phyloP scores from a whole-genome alignment of 2,329 filamentous ascomycete species.

The Mollisia scopiformis region DNA sequence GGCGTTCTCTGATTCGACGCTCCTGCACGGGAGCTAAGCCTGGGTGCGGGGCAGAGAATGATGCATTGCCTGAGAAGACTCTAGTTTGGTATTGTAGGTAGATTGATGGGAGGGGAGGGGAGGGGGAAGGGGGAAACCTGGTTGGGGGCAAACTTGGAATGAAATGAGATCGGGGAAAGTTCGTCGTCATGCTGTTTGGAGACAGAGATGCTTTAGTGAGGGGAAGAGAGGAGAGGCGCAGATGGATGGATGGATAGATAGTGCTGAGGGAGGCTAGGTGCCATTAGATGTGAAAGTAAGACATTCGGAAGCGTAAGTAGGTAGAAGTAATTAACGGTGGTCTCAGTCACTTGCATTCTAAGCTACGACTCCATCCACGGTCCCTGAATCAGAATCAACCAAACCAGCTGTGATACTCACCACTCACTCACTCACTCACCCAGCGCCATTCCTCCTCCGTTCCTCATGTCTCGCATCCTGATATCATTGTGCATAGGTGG shows the following conservation, averaged over 20 bases:
- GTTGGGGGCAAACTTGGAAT: no score
- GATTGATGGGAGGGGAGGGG: background rate
- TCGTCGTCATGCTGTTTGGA: no score
- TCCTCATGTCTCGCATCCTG: background rate
- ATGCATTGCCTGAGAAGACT: no score
- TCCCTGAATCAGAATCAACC: background rate
- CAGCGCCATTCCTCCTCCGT: no score
- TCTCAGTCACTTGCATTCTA: background rate
- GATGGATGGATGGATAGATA: no score
- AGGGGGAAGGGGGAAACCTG: no score
- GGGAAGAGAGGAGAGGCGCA: no score
- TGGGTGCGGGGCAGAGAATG: background rate
- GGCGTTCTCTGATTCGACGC: background rate
- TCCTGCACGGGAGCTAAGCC: background rate
- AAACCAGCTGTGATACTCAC: background rate
- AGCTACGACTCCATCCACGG: background rate
- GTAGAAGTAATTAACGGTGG: background rate
- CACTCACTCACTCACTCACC: background rate
- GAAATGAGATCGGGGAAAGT: no score
- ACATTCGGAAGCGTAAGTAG: background rate
- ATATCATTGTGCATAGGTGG: conserved; percentile 6
- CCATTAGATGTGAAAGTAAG: background rate
- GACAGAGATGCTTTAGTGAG: no score
- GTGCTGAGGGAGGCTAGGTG: background rate
- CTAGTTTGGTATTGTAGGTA: no score